Conservation (phyloP, 495 filamentous ascomycete genomes). For the Xylaria nigripes region DNA sequence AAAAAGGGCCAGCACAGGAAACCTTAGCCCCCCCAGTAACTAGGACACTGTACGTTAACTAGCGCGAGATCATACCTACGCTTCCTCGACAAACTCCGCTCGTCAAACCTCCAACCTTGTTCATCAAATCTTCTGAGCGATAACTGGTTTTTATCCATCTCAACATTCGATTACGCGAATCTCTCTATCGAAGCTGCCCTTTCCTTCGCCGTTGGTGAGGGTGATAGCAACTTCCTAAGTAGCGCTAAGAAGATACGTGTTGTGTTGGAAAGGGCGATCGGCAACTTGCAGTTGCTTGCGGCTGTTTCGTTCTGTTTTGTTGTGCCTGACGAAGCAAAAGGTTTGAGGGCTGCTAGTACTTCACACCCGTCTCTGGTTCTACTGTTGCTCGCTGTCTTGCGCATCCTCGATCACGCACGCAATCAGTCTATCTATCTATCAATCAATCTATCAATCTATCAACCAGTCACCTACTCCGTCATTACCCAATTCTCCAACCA, state of each 20-base stretch:
- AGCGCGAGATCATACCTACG: neutral
- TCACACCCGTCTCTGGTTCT: slow-evolving; percentile 27
- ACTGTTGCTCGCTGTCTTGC: slow-evolving; percentile 14
- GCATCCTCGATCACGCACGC: neutral
- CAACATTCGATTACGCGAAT: neutral
- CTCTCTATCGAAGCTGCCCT: slow-evolving; percentile 1
- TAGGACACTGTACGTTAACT: neutral
- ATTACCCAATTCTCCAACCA: slow-evolving; percentile 8
- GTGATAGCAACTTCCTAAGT: neutral
- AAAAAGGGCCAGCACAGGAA: neutral
- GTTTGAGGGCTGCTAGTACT: slow-evolving; percentile 26
- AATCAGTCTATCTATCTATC: neutral
- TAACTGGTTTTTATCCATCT: neutral
- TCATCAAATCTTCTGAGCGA: slow-evolving; percentile 3
- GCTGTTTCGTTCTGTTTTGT: slow-evolving; percentile 7
- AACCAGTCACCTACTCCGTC: too few relatives aligned
- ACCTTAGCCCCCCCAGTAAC: neutral
- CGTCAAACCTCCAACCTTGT: slow-evolving; percentile 8
- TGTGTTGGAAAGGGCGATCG: slow-evolving; percentile 15
- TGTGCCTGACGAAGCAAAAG: slow-evolving; percentile 22
- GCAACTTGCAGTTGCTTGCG: slow-evolving; percentile 14
- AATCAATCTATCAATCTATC: neutral
- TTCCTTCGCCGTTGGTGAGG: neutral
- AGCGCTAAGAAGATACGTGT: slow-evolving; percentile 2
- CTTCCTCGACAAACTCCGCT: slow-evolving; percentile 1